phyloP scores from a whole-genome alignment of 2,329 filamentous ascomycete species.

The Penicillium sp. region DNA sequence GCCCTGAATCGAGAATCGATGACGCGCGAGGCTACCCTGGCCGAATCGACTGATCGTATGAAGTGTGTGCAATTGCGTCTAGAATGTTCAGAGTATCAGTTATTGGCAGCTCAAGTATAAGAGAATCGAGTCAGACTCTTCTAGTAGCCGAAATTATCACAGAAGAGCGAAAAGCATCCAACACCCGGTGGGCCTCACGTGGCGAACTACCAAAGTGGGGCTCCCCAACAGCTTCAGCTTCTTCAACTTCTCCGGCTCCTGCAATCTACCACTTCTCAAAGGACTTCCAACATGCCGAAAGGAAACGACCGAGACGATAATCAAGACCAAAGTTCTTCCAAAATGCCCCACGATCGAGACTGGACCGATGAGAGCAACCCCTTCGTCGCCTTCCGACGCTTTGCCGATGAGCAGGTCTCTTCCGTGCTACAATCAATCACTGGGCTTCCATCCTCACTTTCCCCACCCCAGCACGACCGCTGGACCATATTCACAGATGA shows the following conservation, averaged over 20 bases:
- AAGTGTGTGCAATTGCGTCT: not conserved
- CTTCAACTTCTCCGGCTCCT: constrained; percentile 7
- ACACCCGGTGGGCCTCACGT: constrained; percentile 28
- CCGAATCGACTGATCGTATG: not conserved
- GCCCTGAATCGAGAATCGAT: not conserved
- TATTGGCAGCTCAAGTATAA: too few species aligned
- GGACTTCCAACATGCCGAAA: constrained; percentile 4
- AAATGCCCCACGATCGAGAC: constrained; percentile 16
- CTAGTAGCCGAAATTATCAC: not conserved
- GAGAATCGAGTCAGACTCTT: not conserved
- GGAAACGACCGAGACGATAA: constrained; percentile 29
- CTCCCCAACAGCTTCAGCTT: constrained; percentile 34
- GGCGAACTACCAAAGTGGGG: constrained; percentile 26
- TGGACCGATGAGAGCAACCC: constrained; percentile 49
- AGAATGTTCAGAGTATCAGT: not conserved
- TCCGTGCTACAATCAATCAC: constrained; percentile 54
- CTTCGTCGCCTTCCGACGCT: constrained; percentile 60
- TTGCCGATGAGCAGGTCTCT: constrained; percentile 58
- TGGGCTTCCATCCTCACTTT: constrained; percentile 41
- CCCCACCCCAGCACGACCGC: constrained; percentile 30
- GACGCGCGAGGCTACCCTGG: constrained; percentile 9
- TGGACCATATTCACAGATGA: constrained; percentile 39
- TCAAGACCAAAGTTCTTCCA: constrained; percentile 13
- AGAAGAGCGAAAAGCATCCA: not conserved
- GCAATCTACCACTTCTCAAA: constrained; percentile 2